A percentile compares a stretch with the other conserved stretches of the same genome.
These are phyloP conservation scores for Rhizopogon vesiculosus DNA, from an alignment of 768 basidiomycete genomes.

Conservation along the genomic window DNA sequence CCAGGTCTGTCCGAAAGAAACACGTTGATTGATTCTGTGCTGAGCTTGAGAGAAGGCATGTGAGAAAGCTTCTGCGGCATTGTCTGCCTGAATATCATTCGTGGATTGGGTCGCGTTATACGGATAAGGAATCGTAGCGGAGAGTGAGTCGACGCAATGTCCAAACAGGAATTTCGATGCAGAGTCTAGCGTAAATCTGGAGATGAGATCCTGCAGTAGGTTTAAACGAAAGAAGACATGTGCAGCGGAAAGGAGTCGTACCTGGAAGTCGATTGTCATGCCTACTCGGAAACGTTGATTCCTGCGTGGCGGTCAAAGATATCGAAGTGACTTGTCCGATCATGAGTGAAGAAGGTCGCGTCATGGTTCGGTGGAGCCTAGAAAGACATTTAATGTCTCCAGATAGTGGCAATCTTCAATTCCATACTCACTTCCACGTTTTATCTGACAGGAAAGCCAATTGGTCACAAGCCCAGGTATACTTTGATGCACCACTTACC, in stretches of 20 bases:
- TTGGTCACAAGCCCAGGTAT: not conserved
- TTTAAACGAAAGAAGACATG: not conserved
- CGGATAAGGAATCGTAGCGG: constrained; percentile 33
- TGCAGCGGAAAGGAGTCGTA: no score
- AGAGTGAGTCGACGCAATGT: constrained; percentile 34
- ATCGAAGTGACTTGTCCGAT: constrained; percentile 58
- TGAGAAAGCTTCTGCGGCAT: constrained; percentile 25
- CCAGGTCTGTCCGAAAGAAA: constrained; percentile 30
- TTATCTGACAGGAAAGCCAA: constrained; percentile 37
- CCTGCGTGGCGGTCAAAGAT: constrained; percentile 52
- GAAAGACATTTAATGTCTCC: not conserved
- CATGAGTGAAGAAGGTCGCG: constrained; percentile 64
- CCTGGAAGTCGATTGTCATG: constrained; percentile 30
- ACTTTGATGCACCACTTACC: constrained; percentile 20
- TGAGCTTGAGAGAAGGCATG: constrained; percentile 32
- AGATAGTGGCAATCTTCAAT: not conserved
- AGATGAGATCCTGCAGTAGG: no score
- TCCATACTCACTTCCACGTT: constrained; percentile 57
- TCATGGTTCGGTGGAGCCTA: constrained; percentile 63
- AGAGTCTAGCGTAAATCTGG: constrained; percentile 26
- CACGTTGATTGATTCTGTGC: constrained; percentile 21
- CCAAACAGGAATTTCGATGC: constrained; percentile 56
- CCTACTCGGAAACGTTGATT: constrained; percentile 40
- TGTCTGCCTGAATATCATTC: constrained; percentile 6
- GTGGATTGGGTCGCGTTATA: constrained; percentile 13